These are phyloP conservation scores for Salix purpurea DNA, from an alignment of 345 rosid species.

Conservation along the genomic window DNA sequence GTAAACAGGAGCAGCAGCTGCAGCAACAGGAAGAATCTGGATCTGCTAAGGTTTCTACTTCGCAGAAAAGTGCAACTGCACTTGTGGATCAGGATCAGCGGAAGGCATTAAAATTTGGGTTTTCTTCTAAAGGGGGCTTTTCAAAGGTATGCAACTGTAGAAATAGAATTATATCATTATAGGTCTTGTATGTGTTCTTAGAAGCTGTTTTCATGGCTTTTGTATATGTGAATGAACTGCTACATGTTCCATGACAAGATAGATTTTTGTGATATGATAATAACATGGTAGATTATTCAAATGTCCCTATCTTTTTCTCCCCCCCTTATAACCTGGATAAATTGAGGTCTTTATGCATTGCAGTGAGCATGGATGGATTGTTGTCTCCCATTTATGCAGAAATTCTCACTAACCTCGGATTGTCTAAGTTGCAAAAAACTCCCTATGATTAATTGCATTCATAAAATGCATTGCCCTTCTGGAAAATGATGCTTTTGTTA, in stretches of 20 bases:
- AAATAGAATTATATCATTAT: background rate
- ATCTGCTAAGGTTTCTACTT: conserved; percentile 30
- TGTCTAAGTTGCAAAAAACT: background rate
- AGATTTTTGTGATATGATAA: background rate
- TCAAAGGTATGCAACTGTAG: conserved; percentile 54
- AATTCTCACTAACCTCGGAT: background rate
- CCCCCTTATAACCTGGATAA: background rate
- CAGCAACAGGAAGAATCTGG: conserved; percentile 52
- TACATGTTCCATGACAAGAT: background rate
- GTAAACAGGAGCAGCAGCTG: conserved; percentile 43
- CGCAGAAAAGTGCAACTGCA: conserved; percentile 33
- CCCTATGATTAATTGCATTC: background rate
- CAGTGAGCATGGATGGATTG: background rate
- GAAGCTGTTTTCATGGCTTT: background rate
- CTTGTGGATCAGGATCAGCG: conserved; percentile 78
- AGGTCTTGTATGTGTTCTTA: background rate
- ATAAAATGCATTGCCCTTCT: background rate
- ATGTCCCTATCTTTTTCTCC: background rate
- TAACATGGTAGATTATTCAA: background rate
- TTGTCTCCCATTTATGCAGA: background rate
- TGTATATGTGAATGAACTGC: background rate
- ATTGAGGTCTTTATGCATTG: background rate
- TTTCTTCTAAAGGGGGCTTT: conserved; percentile 60
- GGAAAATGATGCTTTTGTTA: background rate
- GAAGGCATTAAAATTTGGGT: conserved; percentile 78